These are phyloP conservation scores for Curvularia lunata DNA, from an alignment of 2,329 filamentous ascomycete species.

Conservation along the genomic window DNA sequence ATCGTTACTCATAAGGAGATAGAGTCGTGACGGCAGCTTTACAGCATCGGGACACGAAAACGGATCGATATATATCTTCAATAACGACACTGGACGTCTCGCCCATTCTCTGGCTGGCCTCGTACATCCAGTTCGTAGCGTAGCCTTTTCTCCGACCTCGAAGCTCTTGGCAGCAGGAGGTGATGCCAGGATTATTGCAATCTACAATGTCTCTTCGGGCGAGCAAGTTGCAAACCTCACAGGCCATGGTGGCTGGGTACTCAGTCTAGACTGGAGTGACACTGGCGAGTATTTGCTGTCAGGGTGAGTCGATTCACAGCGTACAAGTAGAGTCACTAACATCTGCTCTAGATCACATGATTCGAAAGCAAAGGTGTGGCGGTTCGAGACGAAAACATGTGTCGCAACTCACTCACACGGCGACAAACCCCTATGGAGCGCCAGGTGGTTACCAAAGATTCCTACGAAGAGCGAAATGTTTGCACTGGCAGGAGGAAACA, in stretches of 20 bases:
- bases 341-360: conserved; percentile 69
- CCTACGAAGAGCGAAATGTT: conserved; percentile 50
- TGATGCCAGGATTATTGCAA: conserved; percentile 83
- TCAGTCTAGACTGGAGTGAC: conserved; percentile 89
- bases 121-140: conserved; percentile 81
- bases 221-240: conserved; percentile 88
- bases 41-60: conserved; percentile 94
- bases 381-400: conserved; percentile 79
- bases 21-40: conserved; percentile 77
- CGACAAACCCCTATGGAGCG: conserved; percentile 55
- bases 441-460: conserved; percentile 49
- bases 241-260: conserved; percentile 85
- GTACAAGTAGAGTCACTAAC: no score
- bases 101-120: conserved; percentile 86
- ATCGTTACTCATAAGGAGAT: conserved; percentile 5
- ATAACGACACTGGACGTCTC: conserved; percentile 85
- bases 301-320: no score
- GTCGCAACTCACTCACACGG: conserved; percentile 95
- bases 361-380: conserved; percentile 96
- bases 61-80: conserved; percentile 91
- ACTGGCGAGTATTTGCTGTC: conserved; percentile 91
- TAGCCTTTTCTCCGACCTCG: conserved; percentile 86
- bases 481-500: conserved; percentile 47
- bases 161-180: conserved; percentile 88
- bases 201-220: conserved; percentile 91